Evolutionary conservation across 805 yeast species (phyloP), one percentile per base, ranked within the genome.

Genomic region (Metschnikowia baotianmanensis): DNA sequence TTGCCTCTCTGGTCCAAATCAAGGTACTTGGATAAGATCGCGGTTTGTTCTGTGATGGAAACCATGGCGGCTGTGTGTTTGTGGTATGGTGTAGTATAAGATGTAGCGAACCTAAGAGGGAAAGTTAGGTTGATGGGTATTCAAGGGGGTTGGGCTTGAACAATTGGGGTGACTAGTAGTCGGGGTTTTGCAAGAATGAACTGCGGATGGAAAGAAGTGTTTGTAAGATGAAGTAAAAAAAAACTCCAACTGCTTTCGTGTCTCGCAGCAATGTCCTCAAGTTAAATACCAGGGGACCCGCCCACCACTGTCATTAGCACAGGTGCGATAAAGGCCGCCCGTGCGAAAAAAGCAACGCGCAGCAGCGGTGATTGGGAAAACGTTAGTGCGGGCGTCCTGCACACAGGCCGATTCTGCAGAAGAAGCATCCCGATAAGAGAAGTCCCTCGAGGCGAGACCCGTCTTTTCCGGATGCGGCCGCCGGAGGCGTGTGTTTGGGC

Each of bases 1-100:
- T 75, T 76, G 51, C 96, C 96, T 55, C 80, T 77, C 76, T 90
- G 97, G 67, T 82, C 83, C 56, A 93, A 78, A 55, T 78, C 83
- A 50, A 85, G 62, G 63, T 91, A 91, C 72, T 90, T 91, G 61
- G 81, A 77, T 60, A 91, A 76, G 48, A 87, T 83, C 47, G 83
- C 77, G 42, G 96, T 83, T 74, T 88, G 86, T 67, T 77, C 81
- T 45, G 77, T 65, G 45, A 75, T 60, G 26, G 64, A 53, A 52
- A 63, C 68, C 69, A 67, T 60, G 50, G 21, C 37, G 25, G 15
- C 2, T 19, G 16, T 19, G 27, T 31, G n/a, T 29, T 5, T 30
- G 20, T 11, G 23, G 9, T 7, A 9, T 10, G 30, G n/a, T n/a
- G n/a, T n/a, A n/a, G n/a, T n/a, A n/a, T n/a, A n/a, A n/a, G n/a